Evolutionary conservation across 1,139 yeast species (phyloP), one percentile per base, ranked within the genome.

Genomic region (Magnusiomyces fungicola): DNA sequence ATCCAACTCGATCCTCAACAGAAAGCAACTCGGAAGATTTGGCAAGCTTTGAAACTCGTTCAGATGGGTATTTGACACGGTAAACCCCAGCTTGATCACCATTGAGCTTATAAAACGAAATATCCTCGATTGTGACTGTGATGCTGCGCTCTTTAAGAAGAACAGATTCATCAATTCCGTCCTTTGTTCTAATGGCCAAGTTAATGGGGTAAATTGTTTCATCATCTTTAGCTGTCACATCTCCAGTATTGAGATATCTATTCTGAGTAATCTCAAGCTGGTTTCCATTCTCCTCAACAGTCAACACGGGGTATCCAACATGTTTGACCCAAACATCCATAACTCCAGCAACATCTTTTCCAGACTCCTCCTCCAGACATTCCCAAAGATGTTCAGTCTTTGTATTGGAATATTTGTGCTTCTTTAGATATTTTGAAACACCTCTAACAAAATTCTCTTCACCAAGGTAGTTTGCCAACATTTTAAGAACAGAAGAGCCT

Each of bases 31-130:
- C 71, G 52, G 88, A 89, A 48, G 87, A 88, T 57, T 75, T 67
- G 51, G 92, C 88, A 58, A 88, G 76, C 67, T 81, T 81, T 47
- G 72, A 66, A 80, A 94, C 80, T 66, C 95, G 83, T 50, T 78
- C 81, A 36, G 83, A 74, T 12, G 85, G 73, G 68, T 89, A 88
- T 32, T 84, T 77, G 46, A 94, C 84, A 63, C 95, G 79, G 72
- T 81, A 88, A 52, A 88, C 77, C 63, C 96, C 95, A 46, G 86
- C 76, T 67, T 83, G 94, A 59, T 86, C 84, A 50, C 86, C 87
- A 61, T 88, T 88, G 57, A 87, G 70, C 71, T 88, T 87, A 70
- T 76, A 83, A 68, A 84, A 86, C 58, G 75, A 80, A 54, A 74
- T 70, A 9, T 68, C 58, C 49, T 71, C 68, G 18, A 64, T 49